Base-by-base conservation (phyloP, 2,329 filamentous ascomycete genomes). In the Ceratocystis huliohia region DNA sequence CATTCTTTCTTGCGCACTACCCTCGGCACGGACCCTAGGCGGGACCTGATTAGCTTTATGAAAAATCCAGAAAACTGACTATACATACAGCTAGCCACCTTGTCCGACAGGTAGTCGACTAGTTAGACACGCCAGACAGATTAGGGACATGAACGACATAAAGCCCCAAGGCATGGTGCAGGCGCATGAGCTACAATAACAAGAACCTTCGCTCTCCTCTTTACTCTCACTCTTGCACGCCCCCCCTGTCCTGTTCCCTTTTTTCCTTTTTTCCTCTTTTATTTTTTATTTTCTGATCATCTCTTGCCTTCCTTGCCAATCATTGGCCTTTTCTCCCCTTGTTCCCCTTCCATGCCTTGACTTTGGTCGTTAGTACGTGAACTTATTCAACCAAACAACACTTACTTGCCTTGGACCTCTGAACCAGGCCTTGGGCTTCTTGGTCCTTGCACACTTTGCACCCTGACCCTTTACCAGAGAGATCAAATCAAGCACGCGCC, bases 381-480 rank as follows among this genome's bases (percentile, higher is more conserved):
- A 59, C 28, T 30, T 37, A 59, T 59, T 30, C 22, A 53, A 8
- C 48, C 7, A 20, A 8, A n/a, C 8, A 37, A 6, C 30, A 15
- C 56, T 59, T 30, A 6, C 56, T 59, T 30, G 25, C 56, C 25
- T 59, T 59, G 56, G 56, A 20, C n/a, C 56, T 59, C 15, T 59
- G 20, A 59, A 33, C 56, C 28, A 17, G 28, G 25, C 56, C 30
- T 59, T 30, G 56, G 56, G 56, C 56, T 37, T 37, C 56, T 59
- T 59, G 25, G 56, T 37, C 56, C 56, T 59, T 59, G 56, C 56
- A 37, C 56, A 59, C 56, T 59, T 59, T 59, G 56, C 56, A 59
- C 30, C 56, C 56, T 59, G 30, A 57, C 53, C 37, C 10, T 33
- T 57, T 57, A 13, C 53, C 53, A 33, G 13, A 57, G 53, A 59